Evolutionary conservation across 371 early-diverging fungal genomes (phyloP).

Genomic region (Mortierella sp.): DNA sequence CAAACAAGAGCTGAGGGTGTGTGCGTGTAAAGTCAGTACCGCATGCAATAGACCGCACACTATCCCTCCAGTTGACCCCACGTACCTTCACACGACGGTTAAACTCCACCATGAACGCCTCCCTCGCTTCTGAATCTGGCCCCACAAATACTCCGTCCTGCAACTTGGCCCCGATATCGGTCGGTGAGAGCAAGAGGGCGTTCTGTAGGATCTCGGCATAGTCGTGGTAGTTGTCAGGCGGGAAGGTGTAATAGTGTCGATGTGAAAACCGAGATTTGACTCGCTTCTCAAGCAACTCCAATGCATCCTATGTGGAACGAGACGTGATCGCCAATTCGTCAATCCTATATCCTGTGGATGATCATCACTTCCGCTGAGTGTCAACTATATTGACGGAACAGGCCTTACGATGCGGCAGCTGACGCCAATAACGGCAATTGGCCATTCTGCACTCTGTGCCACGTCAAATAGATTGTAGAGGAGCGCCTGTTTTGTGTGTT

Average conservation of each 20-base stretch:
- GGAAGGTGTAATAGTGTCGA: constrained; percentile 78
- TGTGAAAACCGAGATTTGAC: constrained; percentile 96
- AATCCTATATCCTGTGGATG: background rate
- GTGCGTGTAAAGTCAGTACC: no score
- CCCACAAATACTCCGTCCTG: constrained; percentile 12
- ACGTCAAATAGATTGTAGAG: constrained; percentile 94
- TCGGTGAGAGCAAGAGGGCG: constrained; percentile 53
- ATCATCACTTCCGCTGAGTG: background rate
- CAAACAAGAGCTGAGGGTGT: constrained; percentile 60
- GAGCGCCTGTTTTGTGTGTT: constrained; percentile 88
- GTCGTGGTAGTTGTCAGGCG: constrained; percentile 64
- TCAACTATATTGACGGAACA: background rate
- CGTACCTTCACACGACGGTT: constrained; percentile 39
- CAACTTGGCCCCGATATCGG: constrained; percentile 21
- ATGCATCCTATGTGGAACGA: constrained; percentile 68
- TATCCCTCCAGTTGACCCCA: no score
- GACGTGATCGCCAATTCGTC: background rate
- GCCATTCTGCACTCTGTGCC: constrained; percentile 84
- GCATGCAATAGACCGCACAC: no score
- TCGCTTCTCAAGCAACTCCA: constrained; percentile 90
- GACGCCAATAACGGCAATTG: constrained; percentile 88
- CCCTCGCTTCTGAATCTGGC: constrained; percentile 1
- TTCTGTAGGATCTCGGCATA: constrained; percentile 65
- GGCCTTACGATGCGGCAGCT: constrained; percentile 81
- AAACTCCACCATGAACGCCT: constrained; percentile 30